Evolutionary conservation across 2,329 filamentous ascomycete genomes (phyloP).

Genomic region (Blastomyces parvus): DNA sequence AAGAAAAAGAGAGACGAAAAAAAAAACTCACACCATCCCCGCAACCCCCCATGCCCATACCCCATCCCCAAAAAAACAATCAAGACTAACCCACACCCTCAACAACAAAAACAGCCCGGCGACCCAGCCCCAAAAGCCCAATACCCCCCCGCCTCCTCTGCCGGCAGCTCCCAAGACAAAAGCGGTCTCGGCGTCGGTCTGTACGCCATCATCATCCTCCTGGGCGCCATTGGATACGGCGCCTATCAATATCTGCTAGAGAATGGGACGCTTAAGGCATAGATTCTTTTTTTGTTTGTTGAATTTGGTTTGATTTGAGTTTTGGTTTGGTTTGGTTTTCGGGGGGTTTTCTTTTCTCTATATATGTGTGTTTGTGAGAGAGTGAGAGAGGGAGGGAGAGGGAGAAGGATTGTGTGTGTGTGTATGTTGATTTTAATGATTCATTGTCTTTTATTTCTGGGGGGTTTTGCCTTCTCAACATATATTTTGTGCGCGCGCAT

Average conservation of each 20-base stretch:
- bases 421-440: not conserved
- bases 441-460: not conserved
- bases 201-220: constrained; percentile 71
- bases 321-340: too few species aligned
- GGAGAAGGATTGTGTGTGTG: too few species aligned
- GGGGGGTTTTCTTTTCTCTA: not conserved
- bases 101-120: constrained; percentile 46
- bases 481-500: not conserved
- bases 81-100: not conserved
- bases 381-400: too few species aligned
- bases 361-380: not conserved
- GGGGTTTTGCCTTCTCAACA: not conserved
- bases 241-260: constrained; percentile 75
- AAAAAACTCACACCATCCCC: not conserved
- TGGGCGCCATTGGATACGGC: constrained; percentile 65
- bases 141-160: constrained; percentile 33
- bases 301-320: too few species aligned
- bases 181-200: constrained; percentile 61
- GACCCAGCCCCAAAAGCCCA: constrained; percentile 64
- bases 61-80: not conserved
- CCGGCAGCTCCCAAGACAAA: constrained; percentile 18
- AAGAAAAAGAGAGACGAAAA: not conserved
- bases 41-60: not conserved
- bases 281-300: not conserved
- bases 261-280: not conserved